Evolutionary conservation across 2,329 filamentous ascomycete species (phyloP).

Genomic region (Capronia americana): DNA sequence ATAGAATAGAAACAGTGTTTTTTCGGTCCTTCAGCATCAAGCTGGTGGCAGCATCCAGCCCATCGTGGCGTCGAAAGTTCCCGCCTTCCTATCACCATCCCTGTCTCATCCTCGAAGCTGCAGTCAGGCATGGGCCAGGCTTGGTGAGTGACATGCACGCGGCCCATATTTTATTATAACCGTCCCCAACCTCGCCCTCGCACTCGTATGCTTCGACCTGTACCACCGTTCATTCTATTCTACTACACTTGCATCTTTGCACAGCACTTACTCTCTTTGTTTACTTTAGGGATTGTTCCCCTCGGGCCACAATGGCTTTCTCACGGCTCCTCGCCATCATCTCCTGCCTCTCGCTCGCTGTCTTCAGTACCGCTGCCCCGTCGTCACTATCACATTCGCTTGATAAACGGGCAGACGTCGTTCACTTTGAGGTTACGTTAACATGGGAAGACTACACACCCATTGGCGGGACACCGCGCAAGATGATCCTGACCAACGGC

Average conservation of each 20-base stretch:
- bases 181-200: constrained; percentile 29
- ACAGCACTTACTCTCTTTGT: constrained; percentile 27
- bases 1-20: constrained; percentile 6
- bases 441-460: constrained; percentile 47
- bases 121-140: constrained; percentile 15
- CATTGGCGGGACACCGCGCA: constrained; percentile 54
- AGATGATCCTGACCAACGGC: constrained; percentile 73
- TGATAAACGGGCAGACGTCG: constrained; percentile 27
- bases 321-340: constrained; percentile 29
- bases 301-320: constrained; percentile 32
- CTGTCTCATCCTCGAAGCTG: constrained; percentile 28
- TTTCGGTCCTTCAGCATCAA: constrained; percentile 19
- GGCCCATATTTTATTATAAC: constrained; percentile 23
- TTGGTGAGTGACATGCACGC: constrained; percentile 18
- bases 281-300: constrained; percentile 7
- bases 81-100: constrained; percentile 25
- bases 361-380: constrained; percentile 31
- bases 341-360: constrained; percentile 36
- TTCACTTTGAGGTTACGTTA: constrained; percentile 44
- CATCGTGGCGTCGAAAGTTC: constrained; percentile 25
- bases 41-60: constrained; percentile 22
- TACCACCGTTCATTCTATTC: constrained; percentile 15
- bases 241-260: constrained; percentile 18
- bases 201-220: constrained; percentile 14
- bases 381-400: constrained; percentile 23